Evolutionary conservation across 1,139 yeast genomes (phyloP), one percentile per base, ranked within the genome.

Genomic region (Suhomyces chickasaworum): DNA sequence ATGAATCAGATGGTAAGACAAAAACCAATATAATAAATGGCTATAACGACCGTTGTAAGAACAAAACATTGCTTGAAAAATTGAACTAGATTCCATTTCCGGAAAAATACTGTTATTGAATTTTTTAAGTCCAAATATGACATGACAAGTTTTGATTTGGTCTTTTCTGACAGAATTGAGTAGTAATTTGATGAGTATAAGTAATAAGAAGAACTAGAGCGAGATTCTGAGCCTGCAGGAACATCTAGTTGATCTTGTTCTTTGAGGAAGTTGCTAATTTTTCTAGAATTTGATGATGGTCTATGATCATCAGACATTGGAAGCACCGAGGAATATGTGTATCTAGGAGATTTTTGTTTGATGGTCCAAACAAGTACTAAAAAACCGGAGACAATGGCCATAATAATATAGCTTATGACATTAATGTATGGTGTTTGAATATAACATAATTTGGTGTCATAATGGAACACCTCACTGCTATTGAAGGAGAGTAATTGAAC

Each of bases 341-440:
- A 53, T 27, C 62, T 47, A 2, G 53, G 38, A 13, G 64, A 54
- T 35, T 64, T 61, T 44, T 61, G 69, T 44, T 61, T 62, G 42
- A 66, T 46, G 48, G 69, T 66, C 66, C 69, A 69, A 48, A 55
- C 54, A 15, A 73, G 54, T 13, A 75, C 48, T 1, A 64, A 22
- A 3, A 65, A 16, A 0, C 65, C 74, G 15, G 72, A 64, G 1
- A 62, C 30, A 2, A 75, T 63, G 1, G 81, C 76, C 47, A 73
- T 56, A 0, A 63, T 37, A 1, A 71, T 64, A 53, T 79, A 80
- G 42, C 63, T 52, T 3, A 58, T 54, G 2, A 79, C 63, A 51
- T 77, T 78, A 25, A 64, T 49, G 55, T 78, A 79, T 1, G 85
- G 84, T 2, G 68, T 64, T 8, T 79, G 78, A 38, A 77, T 59